Percentiles rank a stretch among this genome's conserved stretches.
Evolutionary conservation across 768 basidiomycete species (phyloP).

Genomic region (Mycena crocata): DNA sequence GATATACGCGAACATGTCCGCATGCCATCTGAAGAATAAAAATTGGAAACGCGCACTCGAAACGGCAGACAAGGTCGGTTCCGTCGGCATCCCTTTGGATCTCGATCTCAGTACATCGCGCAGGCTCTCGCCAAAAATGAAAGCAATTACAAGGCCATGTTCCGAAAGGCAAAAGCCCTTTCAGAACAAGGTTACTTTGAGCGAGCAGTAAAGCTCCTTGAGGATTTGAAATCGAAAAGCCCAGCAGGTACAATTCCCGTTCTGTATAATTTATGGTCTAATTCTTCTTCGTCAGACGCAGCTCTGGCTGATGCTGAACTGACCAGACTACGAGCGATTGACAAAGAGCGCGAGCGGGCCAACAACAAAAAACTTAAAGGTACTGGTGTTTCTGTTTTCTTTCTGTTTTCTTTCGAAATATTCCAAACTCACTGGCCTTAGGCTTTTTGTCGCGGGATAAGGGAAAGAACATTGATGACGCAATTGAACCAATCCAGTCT

Average conservation of each 20-base stretch:
- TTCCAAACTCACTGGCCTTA: conserved; percentile 39
- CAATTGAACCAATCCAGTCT: conserved; percentile 26
- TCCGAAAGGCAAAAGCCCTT: conserved; percentile 83
- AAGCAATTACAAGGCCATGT: conserved; percentile 82
- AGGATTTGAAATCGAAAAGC: conserved; percentile 73
- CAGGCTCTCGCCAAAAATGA: conserved; percentile 83
- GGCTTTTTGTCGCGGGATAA: conserved; percentile 58
- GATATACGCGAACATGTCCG: conserved; percentile 88
- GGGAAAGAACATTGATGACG: conserved; percentile 26
- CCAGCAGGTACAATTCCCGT: conserved; percentile 58
- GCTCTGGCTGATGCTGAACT: conserved; percentile 74
- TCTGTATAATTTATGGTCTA: not conserved
- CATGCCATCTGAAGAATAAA: conserved; percentile 81
- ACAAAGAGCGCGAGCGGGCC: conserved; percentile 73
- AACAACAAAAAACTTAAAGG: conserved; percentile 84
- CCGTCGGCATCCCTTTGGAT: not conserved
- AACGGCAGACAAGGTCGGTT: conserved; percentile 79
- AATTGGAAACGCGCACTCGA: conserved; percentile 86
- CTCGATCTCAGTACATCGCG: not conserved
- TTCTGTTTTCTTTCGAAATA: not conserved
- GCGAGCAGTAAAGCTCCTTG: conserved; percentile 73
- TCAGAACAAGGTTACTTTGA: conserved; percentile 83
- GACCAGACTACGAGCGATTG: conserved; percentile 65
- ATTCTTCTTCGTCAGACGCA: conserved; percentile 37
- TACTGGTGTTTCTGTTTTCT: conserved; percentile 36